phyloP scores from a whole-genome alignment of 305 asterid genomes.

The Andrographis paniculata region DNA sequence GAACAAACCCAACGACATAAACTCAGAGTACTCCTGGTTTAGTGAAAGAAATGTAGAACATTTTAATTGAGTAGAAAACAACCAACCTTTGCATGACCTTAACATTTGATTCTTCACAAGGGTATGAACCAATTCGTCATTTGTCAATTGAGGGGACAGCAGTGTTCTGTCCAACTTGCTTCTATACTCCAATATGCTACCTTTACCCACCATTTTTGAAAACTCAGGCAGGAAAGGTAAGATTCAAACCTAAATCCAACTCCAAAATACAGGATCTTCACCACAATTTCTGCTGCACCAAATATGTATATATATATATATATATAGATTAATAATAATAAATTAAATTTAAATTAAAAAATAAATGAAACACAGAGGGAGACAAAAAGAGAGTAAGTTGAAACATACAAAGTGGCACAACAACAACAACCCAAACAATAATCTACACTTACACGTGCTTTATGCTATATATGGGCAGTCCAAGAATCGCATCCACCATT shows the following conservation, averaged over 20 bases:
- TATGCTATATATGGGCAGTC: conserved; percentile 4
- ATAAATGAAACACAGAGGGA: no score
- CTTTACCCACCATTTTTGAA: conserved; percentile 41
- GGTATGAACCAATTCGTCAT: conserved; percentile 36
- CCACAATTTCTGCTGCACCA: conserved; percentile 12
- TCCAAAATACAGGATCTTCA: conserved; percentile 17
- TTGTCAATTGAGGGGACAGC: conserved; percentile 38
- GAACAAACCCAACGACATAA: conserved; percentile 1
- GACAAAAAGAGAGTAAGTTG: background rate
- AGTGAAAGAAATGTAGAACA: no score
- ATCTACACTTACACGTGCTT: background rate
- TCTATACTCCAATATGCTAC: conserved; percentile 49
- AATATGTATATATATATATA: no score
- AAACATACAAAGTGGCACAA: no score
- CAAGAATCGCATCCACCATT: conserved; percentile 3
- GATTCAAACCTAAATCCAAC: conserved; percentile 11
- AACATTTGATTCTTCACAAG: conserved; percentile 61
- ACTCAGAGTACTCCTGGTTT: background rate
- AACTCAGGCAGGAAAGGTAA: conserved; percentile 19
- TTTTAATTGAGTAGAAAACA: background rate
- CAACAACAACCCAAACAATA: background rate
- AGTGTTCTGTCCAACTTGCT: conserved; percentile 55
- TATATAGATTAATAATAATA: no score
- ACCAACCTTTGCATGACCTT: conserved; percentile 21
- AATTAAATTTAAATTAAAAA: no score